Conservation (phyloP, 2,329 filamentous ascomycete species). For the Phialemoniopsis sp. region DNA sequence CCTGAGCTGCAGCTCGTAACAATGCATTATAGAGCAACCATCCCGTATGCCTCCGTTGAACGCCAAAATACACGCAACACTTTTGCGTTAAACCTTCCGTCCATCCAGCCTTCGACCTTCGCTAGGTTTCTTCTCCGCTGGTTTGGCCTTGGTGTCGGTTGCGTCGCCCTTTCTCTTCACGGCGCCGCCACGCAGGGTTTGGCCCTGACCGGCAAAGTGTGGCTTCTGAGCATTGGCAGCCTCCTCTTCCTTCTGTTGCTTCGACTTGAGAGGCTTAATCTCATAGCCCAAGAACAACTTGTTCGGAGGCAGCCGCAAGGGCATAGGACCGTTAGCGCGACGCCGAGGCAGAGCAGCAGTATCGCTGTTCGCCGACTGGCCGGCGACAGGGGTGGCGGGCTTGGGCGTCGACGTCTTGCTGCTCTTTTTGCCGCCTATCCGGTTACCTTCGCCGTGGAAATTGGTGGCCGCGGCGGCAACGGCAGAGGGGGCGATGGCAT, state of each 20-base stretch:
- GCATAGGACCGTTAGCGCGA: constrained; percentile 75
- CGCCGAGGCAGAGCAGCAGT: constrained; percentile 31
- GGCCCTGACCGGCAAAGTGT: constrained; percentile 80
- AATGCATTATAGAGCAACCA: no score
- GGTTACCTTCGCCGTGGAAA: constrained; percentile 77
- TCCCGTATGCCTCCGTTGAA: no score
- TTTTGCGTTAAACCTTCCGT: constrained; percentile 16
- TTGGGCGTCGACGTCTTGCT: constrained; percentile 72
- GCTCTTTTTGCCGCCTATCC: constrained; percentile 76
- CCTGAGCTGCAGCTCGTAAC: no score
- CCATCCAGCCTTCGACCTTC: constrained; percentile 42
- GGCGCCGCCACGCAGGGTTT: constrained; percentile 65
- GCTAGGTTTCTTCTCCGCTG: constrained; percentile 40
- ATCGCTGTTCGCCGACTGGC: constrained; percentile 28
- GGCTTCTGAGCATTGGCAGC: constrained; percentile 62
- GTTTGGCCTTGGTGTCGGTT: constrained; percentile 40
- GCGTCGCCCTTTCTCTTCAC: constrained; percentile 65
- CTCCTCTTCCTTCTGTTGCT: constrained; percentile 65
- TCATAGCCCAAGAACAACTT: constrained; percentile 98
- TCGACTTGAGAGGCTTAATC: constrained; percentile 80
- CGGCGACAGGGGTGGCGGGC: constrained; percentile 66
- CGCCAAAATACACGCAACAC: background rate
- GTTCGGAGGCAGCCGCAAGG: constrained; percentile 77
- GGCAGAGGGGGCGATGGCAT: constrained; percentile 77
- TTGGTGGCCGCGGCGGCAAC: constrained; percentile 67